Evolutionary conservation across 225 moss, liverwort and hornwort genomes (phyloP), one percentile per base, ranked within the genome.

Genomic region (Marchantia polymorpha): DNA sequence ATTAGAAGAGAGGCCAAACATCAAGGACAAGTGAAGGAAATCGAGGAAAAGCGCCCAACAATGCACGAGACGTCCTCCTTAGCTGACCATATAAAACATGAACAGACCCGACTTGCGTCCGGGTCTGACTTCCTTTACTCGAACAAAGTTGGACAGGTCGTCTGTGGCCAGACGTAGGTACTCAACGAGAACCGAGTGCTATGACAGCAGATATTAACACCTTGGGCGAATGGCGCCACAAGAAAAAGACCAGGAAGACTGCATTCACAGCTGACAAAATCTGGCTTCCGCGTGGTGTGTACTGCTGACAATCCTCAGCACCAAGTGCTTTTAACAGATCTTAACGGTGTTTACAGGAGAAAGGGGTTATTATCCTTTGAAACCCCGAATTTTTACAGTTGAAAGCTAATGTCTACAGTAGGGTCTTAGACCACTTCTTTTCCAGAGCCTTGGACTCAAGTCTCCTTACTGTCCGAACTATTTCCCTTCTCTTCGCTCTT

Each of bases 371-470:
- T 31, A 12, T 13, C 27, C 13, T 6, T 4, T 69, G 27, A n/a
- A 39, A 53, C 55, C 73, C 84, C 78, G 27, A 29, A 30, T 59
- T 68, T 74, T 74, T 84, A 78, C 78, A 84, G 48, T 69, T 77
- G 74, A 25, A 63, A 60, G 53, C 64, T 77, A 77, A 16, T 66
- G 60, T 61, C 65, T 74, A 68, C 22, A 73, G 26, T 68, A 25
- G 11, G 39, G 59, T 51, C 30, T 15, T 25, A 65, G 29, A 7
- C 27, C 51, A 39, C 2, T 61, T 8, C 7, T 1, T 20, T 25
- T 64, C 26, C 6, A 26, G 19, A 19, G 11, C 26, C 7, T 51
- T 46, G 64, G 50, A 69, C 56, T 39, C 39, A n/a, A 52, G 26
- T 10, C 7, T 10, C 12, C 14, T 7, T 80, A 23, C 59, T 79